Conservation (phyloP, 179 eudicot genomes). For the Silene vulgaris region DNA sequence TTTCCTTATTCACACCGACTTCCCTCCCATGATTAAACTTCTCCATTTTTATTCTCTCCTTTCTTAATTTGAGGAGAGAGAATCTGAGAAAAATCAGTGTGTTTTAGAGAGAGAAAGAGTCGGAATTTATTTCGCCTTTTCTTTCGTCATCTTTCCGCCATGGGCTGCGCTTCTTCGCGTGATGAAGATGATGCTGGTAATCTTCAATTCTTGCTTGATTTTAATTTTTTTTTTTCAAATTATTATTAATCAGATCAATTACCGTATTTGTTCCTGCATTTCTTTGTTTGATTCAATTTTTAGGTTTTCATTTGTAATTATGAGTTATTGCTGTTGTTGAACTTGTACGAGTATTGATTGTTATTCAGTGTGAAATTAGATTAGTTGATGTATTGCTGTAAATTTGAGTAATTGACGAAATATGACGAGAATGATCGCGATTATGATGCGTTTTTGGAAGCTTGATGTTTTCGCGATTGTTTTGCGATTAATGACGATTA, state of each 20-base stretch:
- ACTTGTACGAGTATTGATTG: no score
- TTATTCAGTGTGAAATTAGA: no score
- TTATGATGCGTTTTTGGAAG: not conserved
- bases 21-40: not conserved
- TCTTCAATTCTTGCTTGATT: not conserved
- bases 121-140: not conserved
- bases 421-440: not conserved
- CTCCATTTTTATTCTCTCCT: not conserved
- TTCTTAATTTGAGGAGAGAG: not conserved
- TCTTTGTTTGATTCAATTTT: slow-evolving; percentile 5
- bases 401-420: not conserved
- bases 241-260: not conserved
- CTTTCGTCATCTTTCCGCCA: slow-evolving; percentile 15
- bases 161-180: slow-evolving; percentile 29
- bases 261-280: not conserved
- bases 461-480: not conserved
- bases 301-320: not conserved
- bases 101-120: not conserved
- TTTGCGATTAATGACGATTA: not conserved
- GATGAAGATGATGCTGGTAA: slow-evolving; percentile 16
- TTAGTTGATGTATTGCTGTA: not conserved
- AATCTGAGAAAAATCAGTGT: not conserved
- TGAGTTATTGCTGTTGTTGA: not conserved
- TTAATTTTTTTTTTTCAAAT: not conserved
- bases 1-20: not conserved